Conservation (phyloP, 2,329 filamentous ascomycete genomes). For the Colletotrichum echinochloae region DNA sequence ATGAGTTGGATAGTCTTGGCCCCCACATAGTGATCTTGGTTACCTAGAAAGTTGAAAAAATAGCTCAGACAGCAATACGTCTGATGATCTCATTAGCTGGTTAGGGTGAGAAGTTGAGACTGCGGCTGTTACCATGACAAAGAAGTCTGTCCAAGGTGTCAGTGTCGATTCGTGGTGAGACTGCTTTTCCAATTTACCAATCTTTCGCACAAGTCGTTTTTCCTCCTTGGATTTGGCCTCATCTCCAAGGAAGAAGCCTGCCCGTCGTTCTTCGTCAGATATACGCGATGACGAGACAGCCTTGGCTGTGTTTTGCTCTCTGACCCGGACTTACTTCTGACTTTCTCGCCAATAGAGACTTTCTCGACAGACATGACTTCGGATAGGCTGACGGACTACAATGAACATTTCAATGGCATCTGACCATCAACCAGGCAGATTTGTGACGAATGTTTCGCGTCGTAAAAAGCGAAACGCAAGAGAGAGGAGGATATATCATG, state of each 20-base stretch:
- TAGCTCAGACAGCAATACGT: conserved; percentile 52
- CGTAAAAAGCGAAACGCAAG: not conserved
- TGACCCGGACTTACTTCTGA: conserved; percentile 9
- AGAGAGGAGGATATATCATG: not conserved
- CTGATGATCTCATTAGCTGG: conserved; percentile 16
- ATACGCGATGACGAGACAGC: too few relatives aligned
- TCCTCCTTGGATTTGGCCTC: conserved; percentile 43
- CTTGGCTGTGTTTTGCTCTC: not conserved
- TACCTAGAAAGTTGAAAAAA: conserved; percentile 48
- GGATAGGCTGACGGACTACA: not conserved
- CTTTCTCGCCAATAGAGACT: conserved; percentile 6
- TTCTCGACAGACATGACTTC: not conserved
- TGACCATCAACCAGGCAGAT: too few relatives aligned
- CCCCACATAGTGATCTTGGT: conserved; percentile 43
- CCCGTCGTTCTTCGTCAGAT: not conserved
- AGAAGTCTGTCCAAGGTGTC: conserved; percentile 45
- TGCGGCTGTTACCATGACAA: conserved; percentile 44
- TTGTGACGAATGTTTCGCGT: too few relatives aligned
- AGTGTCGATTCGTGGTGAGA: rapidly evolving
- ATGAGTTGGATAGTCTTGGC: conserved; percentile 18
- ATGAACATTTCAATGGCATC: not conserved
- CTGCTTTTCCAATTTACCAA: conserved; percentile 39
- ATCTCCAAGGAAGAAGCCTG: conserved; percentile 39
- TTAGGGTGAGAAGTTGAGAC: not conserved
- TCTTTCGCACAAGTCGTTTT: conserved; percentile 46